Evolutionary conservation across 257 asterid species (phyloP), one percentile per base, ranked within the genome.

Genomic region (Petunia secreta): DNA sequence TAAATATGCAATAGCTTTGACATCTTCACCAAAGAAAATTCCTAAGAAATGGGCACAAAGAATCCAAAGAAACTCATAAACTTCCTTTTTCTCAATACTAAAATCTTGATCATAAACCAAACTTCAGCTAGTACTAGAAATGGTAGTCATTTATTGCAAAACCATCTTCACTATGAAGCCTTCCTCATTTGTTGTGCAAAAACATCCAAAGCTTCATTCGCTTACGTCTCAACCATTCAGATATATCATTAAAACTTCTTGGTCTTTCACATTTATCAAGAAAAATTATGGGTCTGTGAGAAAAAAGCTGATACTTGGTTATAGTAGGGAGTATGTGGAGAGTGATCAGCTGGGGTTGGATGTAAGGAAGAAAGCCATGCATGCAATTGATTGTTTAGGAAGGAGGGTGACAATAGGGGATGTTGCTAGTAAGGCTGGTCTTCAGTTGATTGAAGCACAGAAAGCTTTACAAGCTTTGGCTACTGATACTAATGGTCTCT

Each of bases 401-500:
- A 77, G 92, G 85, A 90, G 99, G 79, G 97, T 95, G 67, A 93
- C 97, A 38, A 59, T 89, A 4, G 99, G 98, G 57, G 99, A 95
- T 83, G 97, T 95, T 83, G 93, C 98, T 63, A 90, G 98, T 82
- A 91, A 85, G 75, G 95, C 99, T 66, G 99, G 99, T 7, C 91
- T 95, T 64, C 87, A 92, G 84, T 81, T 95, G 88, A 84, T 89
- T 85, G 94, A 91, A 85, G 93, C 98, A 63, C 99, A 95, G 78
- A 92, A 84, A 84, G 97, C 97, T 81, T 94, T 95, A 55, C 99
- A 95, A 82, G 95, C 98, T 68, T 92, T 95, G 41, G 99, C 99
- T 57, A 92, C 99, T 11, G 99, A 95, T 75, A 82, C 97, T 77
- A 84, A 81, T 83, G 99, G 98, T 78, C 93, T 91, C 87, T 87